Evolutionary conservation across 305 asterid species (phyloP).

Genomic region (Stenogyne calaminthoides): DNA sequence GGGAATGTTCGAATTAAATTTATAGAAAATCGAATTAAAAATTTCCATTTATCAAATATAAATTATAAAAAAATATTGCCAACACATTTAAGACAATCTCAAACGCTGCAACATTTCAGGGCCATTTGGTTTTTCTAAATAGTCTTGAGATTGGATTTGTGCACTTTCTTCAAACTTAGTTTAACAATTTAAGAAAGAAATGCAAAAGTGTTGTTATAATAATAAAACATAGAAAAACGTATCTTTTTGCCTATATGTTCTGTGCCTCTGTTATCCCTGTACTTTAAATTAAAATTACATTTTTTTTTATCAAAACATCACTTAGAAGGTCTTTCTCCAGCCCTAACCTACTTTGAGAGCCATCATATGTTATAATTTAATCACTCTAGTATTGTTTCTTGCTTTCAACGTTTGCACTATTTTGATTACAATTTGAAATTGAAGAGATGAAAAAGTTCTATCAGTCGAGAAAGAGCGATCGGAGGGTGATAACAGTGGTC

Average conservation of each 20-base stretch:
- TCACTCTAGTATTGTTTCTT: neutral
- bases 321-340: too few relatives aligned
- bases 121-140: neutral
- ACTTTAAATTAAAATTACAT: neutral
- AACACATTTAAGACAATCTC: neutral
- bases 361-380: neutral
- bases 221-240: neutral
- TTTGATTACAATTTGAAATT: neutral
- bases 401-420: neutral
- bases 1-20: neutral
- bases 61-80: neutral
- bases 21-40: too few relatives aligned
- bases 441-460: constrained; percentile 67
- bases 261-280: neutral
- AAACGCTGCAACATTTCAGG: neutral
- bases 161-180: neutral
- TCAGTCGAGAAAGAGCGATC: constrained; percentile 65
- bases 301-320: too few relatives aligned
- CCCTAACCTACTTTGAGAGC: neutral
- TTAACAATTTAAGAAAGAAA: neutral
- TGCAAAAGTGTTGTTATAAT: neutral
- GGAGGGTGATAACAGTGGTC: constrained; percentile 49
- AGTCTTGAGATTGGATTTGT: neutral
- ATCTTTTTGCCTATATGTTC: neutral
- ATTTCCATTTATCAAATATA: neutral